Evolutionary conservation across 495 filamentous ascomycete species (phyloP).

Genomic region (Evernia prunastri): DNA sequence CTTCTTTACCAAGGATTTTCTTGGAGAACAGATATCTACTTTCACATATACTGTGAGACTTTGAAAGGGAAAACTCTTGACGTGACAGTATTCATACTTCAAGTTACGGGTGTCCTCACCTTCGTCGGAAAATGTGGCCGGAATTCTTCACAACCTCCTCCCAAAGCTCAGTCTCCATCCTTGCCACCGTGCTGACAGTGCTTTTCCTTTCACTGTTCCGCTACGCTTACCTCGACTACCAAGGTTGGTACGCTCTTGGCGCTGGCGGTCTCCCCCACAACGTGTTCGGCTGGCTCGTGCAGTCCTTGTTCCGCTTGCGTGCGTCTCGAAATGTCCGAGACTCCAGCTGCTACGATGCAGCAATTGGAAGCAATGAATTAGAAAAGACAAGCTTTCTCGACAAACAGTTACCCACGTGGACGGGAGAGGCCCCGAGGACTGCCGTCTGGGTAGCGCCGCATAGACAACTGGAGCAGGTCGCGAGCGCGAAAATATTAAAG

Average conservation of each 20-base stretch:
- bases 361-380: not conserved
- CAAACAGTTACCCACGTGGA: constrained; percentile 2
- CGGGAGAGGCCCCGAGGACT: not conserved
- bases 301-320: not conserved
- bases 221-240: constrained; percentile 12
- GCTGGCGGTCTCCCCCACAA: constrained; percentile 15
- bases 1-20: too few species aligned
- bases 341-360: constrained; percentile 1
- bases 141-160: not conserved
- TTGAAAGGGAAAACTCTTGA: too few species aligned
- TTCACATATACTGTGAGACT: too few species aligned
- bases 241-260: constrained; percentile 14
- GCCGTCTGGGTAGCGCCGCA: constrained; percentile 12
- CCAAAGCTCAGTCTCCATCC: not conserved
- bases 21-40: too few species aligned
- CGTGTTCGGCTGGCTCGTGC: constrained; percentile 11
- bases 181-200: not conserved
- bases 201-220: not conserved
- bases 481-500: not conserved
- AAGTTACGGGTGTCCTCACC: not conserved
- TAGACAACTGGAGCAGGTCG: not conserved
- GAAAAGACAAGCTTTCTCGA: constrained; percentile 4
- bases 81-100: not conserved
- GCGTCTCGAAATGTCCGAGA: not conserved
- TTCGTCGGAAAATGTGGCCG: not conserved